Percentiles rank a stretch among this genome's conserved stretches.
phyloP scores from a whole-genome alignment of 2,329 filamentous ascomycete species.

The Tolypocladium amazonense region DNA sequence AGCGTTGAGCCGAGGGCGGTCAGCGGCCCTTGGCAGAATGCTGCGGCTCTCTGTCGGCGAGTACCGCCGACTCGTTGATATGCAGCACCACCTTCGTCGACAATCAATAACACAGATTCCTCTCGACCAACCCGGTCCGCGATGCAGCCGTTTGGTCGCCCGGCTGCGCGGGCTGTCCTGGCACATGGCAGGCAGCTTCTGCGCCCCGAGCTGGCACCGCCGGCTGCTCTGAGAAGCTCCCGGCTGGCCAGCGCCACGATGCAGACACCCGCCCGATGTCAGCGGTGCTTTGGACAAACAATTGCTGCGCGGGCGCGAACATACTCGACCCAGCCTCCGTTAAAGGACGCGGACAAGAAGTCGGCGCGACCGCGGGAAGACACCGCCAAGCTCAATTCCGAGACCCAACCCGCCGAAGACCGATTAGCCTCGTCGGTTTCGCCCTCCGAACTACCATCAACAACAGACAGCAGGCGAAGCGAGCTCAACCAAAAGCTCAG shows the following conservation, averaged over 20 bases:
- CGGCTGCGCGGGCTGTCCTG: constrained; percentile 18
- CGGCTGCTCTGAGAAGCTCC: background rate
- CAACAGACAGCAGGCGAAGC: constrained; percentile 20
- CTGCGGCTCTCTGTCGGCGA: background rate
- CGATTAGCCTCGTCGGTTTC: background rate
- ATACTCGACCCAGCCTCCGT: constrained; percentile 16
- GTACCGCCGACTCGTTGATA: background rate
- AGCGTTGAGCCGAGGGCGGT: constrained; percentile 4
- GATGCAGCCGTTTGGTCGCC: constrained; percentile 25
- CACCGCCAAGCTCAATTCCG: background rate
- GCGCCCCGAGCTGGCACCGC: constrained; percentile 4
- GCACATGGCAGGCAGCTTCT: constrained; percentile 16
- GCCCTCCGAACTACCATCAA: constrained; percentile 18
- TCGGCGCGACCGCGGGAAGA: background rate
- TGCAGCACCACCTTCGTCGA: background rate
- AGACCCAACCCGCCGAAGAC: background rate
- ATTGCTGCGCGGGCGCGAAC: constrained; percentile 12
- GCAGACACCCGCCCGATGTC: constrained; percentile 7
- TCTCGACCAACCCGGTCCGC: background rate
- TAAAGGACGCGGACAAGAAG: background rate
- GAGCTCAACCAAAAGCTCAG: constrained; percentile 22
- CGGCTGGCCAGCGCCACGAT: background rate
- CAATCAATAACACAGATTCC: background rate
- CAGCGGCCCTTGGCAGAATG: constrained; percentile 1
- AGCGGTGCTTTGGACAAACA: constrained; percentile 10